Base-by-base conservation (phyloP, 176 grass and related monocot genomes). In the Eleusine indica region DNA sequence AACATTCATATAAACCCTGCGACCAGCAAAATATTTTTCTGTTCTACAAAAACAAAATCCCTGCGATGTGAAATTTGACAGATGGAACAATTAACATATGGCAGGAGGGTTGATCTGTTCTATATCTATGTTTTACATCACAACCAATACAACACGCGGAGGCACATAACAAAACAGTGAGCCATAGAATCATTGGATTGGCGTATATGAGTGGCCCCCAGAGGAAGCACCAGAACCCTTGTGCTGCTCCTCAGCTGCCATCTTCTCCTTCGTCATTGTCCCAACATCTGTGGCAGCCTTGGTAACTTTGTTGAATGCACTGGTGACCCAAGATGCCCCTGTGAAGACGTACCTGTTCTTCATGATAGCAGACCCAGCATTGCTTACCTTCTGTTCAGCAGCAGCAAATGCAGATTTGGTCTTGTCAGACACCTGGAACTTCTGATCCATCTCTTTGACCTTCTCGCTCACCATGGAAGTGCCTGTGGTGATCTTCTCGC, bases 271-370 rank as follows among this genome's bases (percentile, higher is more conserved):
- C 19, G 94, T 97, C 90, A 89, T 97, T 15, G 83, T 86, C 28
- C 94, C 83, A 0, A 97, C 94, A 3, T 94, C 94, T 0, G 80
- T 87, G 21, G 92, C 90, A 0, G 90, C 84, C 85, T 94, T 94
- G 60, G 90, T 52, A 5, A 97, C 90, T 63, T 91, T 94, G 80
- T 35, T 89, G 66, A 97, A 97, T 0, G 92, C 88, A 4, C 79
- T 69, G 9, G 92, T 89, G 21, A 89, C 92, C 92, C 90, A 94
- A 6, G 94, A 94, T 0, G 89, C 90, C 2, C 92, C 38, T 0
- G 94, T 94, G 70, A 97, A 97, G 39, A 94, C 92, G 0, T 92
- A 97, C 73, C 94, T 81, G 86, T 97, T 97, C 82, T 91, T 97
- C 94, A 97, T 97, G 51, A 94, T 85, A 13, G 92, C 92, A 0